phyloP scores from a whole-genome alignment of 345 rosid species.

The Noccaea caerulescens region DNA sequence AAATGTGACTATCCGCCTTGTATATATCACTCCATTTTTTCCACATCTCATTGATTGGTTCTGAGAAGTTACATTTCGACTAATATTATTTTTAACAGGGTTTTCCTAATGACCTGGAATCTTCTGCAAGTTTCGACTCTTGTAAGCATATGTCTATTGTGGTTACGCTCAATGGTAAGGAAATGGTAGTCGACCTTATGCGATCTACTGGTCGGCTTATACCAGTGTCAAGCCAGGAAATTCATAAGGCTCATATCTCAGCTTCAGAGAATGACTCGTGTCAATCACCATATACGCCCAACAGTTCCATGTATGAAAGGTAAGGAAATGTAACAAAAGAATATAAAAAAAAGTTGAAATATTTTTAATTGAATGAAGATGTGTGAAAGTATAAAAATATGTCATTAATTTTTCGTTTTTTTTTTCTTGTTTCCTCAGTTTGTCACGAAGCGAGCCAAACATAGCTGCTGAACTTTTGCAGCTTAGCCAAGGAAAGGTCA shows the following conservation, averaged over 20 bases:
- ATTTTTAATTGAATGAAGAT: too few relatives aligned
- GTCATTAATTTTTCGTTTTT: neutral
- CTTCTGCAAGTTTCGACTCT: conserved; percentile 56
- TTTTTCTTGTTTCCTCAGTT: conserved; percentile 44
- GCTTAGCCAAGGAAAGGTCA: conserved; percentile 69
- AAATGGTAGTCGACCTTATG: conserved; percentile 81
- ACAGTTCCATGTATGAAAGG: conserved; percentile 54
- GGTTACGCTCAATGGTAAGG: conserved; percentile 63
- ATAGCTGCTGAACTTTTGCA: conserved; percentile 65
- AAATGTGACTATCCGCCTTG: neutral
- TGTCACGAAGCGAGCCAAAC: conserved; percentile 75
- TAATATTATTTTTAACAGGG: conserved; percentile 51
- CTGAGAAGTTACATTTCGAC: neutral
- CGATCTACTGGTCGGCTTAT: conserved; percentile 74
- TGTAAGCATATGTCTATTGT: conserved; percentile 80
- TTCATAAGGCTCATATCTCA: conserved; percentile 66
- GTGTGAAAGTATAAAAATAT: too few relatives aligned
- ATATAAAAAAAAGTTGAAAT: too few relatives aligned
- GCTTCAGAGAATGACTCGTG: conserved; percentile 70
- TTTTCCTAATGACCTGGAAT: conserved; percentile 68
- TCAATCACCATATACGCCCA: conserved; percentile 75
- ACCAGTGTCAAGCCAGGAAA: conserved; percentile 60
- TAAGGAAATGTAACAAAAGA: too few relatives aligned
- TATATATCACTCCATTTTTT: neutral
- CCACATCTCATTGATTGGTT: conserved; percentile 11